A percentile compares a stretch with the other conserved stretches of the same genome.
Conservation (phyloP, 2,329 filamentous ascomycete genomes). For the Talaromyces rugulosus region DNA sequence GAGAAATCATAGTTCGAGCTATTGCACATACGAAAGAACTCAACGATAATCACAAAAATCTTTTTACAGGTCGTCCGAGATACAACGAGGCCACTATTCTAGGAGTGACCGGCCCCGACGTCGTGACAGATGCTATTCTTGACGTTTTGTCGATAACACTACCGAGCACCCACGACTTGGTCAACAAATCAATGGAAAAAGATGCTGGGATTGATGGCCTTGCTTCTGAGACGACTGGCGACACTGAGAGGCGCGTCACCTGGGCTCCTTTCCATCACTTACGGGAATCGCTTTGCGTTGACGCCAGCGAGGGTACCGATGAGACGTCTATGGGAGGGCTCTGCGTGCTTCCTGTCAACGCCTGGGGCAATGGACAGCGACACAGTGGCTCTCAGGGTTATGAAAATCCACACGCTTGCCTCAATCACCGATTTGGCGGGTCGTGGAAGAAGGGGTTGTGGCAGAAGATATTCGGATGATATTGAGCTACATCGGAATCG, state of each 20-base stretch:
- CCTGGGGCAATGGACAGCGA: slow-evolving; percentile 33
- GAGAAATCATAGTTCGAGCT: slow-evolving; percentile 27
- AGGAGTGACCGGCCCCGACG: slow-evolving; percentile 30
- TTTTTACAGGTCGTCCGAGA: slow-evolving; percentile 12
- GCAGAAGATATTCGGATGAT: slow-evolving; percentile 25
- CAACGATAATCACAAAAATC: slow-evolving; percentile 11
- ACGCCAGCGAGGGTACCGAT: slow-evolving; percentile 15
- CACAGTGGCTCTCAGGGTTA: slow-evolving; percentile 28
- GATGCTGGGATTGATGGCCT: slow-evolving; percentile 21
- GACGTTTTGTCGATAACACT: slow-evolving; percentile 27
- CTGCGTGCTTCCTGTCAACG: slow-evolving; percentile 83
- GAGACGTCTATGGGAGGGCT: slow-evolving; percentile 69
- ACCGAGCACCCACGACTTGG: slow-evolving; percentile 21
- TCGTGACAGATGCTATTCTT: slow-evolving; percentile 31
- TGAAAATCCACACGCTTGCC: slow-evolving; percentile 23
- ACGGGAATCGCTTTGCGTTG: slow-evolving; percentile 21
- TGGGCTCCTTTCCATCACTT: slow-evolving; percentile 32
- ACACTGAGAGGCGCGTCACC: slow-evolving; percentile 22
- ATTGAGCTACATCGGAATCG: background rate
- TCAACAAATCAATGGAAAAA: slow-evolving; percentile 20
- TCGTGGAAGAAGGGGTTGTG: slow-evolving; percentile 31
- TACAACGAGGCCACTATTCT: slow-evolving; percentile 27
- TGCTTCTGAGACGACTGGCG: slow-evolving; percentile 2
- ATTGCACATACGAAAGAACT: slow-evolving; percentile 28
- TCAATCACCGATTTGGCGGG: slow-evolving; percentile 32